Conservation (phyloP, 148 eudicot genomes). For the Limonium bicolor region DNA sequence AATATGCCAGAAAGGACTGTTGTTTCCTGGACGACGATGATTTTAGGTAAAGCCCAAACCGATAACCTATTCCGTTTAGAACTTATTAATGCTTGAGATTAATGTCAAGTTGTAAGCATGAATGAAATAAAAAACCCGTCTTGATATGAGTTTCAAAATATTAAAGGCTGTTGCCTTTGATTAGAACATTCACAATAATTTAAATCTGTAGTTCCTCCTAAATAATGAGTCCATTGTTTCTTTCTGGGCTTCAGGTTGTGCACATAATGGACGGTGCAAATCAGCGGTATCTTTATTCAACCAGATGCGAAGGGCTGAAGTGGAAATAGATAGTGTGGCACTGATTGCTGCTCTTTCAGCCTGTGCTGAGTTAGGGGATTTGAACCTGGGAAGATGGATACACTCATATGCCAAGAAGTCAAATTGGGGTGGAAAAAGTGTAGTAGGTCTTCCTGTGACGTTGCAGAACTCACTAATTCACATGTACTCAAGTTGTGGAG, state of each 20-base stretch:
- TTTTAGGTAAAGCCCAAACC: slow-evolving; percentile 7
- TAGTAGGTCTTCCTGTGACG: slow-evolving; percentile 8
- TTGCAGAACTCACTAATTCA: slow-evolving; percentile 46
- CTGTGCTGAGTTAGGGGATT: slow-evolving; percentile 52
- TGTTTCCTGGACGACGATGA: slow-evolving; percentile 57
- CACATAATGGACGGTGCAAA: slow-evolving; percentile 25
- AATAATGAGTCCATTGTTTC: no score
- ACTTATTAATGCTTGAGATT: no score
- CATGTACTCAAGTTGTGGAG: slow-evolving; percentile 64
- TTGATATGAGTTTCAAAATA: no score
- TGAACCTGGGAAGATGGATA: slow-evolving; percentile 43
- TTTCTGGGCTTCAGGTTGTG: slow-evolving; percentile 22
- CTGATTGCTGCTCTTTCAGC: slow-evolving; percentile 39
- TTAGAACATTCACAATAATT: no score
- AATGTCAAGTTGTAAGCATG: no score
- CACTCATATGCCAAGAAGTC: slow-evolving; percentile 22
- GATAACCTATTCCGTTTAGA: no score
- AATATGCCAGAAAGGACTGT: slow-evolving; percentile 40
- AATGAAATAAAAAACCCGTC: no score
- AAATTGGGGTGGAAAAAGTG: slow-evolving; percentile 4
- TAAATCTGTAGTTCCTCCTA: no score
- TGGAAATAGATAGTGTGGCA: slow-evolving; percentile 43
- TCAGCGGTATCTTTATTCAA: slow-evolving; percentile 30
- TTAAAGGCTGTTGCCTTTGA: no score
- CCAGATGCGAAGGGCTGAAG: slow-evolving; percentile 18